These are phyloP conservation scores for Cordyceps pruinosa DNA, from an alignment of 2,329 filamentous ascomycete species.

Conservation along the genomic window DNA sequence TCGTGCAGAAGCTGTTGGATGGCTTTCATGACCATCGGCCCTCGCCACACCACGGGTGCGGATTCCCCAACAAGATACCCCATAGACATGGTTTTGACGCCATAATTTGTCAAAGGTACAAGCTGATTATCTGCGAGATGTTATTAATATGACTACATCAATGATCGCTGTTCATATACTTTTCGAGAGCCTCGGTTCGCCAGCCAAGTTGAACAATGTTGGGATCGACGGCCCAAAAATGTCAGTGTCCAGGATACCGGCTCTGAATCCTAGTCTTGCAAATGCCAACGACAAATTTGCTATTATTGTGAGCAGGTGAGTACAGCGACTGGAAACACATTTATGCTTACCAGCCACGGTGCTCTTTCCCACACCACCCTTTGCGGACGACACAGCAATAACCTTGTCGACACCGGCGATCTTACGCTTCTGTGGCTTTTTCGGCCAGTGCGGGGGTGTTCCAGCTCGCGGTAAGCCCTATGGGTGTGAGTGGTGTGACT, in stretches of 20 bases:
- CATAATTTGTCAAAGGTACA: slow-evolving; percentile 85
- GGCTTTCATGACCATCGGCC: slow-evolving; percentile 96
- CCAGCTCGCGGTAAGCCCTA: slow-evolving; percentile 81
- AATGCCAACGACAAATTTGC: slow-evolving; percentile 83
- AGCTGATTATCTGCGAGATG: slow-evolving; percentile 61
- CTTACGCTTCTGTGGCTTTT: slow-evolving; percentile 70
- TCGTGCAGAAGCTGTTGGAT: slow-evolving; percentile 92
- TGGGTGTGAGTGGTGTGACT: neutral
- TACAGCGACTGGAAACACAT: neutral
- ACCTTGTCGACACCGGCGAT: slow-evolving; percentile 84
- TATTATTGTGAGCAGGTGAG: slow-evolving; percentile 17
- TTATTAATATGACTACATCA: slow-evolving; percentile 7
- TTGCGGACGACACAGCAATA: slow-evolving; percentile 95
- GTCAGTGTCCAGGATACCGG: slow-evolving; percentile 89
- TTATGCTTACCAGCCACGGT: slow-evolving; percentile 66
- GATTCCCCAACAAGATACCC: slow-evolving; percentile 78
- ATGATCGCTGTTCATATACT: slow-evolving; percentile 41
- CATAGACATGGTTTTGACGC: slow-evolving; percentile 98
- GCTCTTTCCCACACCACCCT: slow-evolving; percentile 96
- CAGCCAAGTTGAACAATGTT: slow-evolving; percentile 75
- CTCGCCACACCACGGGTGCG: slow-evolving; percentile 87
- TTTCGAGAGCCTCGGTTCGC: slow-evolving; percentile 67
- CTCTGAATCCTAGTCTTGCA: slow-evolving; percentile 70
- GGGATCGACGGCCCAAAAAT: slow-evolving; percentile 96
- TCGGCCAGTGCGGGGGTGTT: slow-evolving; percentile 48